Evolutionary conservation across 2,329 filamentous ascomycete genomes (phyloP).

Genomic region (Zymoseptoria brevis): DNA sequence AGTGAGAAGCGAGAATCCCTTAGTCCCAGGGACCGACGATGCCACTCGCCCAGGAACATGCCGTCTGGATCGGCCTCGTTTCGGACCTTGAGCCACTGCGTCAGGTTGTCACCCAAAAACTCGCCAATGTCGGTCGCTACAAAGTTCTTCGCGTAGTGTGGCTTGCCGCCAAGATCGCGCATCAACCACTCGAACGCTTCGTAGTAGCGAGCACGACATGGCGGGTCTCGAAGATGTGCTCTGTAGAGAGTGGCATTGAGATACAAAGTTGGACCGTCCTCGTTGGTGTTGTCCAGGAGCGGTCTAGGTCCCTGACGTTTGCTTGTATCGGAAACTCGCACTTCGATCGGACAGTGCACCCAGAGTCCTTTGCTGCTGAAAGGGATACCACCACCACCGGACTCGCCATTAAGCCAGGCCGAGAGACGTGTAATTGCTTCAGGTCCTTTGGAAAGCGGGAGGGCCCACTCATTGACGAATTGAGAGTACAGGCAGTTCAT

Average conservation of each 20-base stretch:
- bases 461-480: conserved; percentile 96
- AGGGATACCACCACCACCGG: conserved; percentile 63
- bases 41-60: conserved; percentile 88
- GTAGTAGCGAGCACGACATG: conserved; percentile 70
- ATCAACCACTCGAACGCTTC: conserved; percentile 86
- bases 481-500: conserved; percentile 99
- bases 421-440: conserved; percentile 77
- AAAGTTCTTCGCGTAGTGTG: conserved; percentile 95
- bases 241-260: conserved; percentile 86
- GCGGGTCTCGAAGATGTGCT: conserved; percentile 69
- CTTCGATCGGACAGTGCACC: conserved; percentile 85
- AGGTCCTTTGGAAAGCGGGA: conserved; percentile 76
- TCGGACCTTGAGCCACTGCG: conserved; percentile 60
- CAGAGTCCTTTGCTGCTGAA: conserved; percentile 72
- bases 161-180: conserved; percentile 71
- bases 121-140: conserved; percentile 50
- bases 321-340: conserved; percentile 70
- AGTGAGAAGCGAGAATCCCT: conserved; percentile 29
- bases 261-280: conserved; percentile 68
- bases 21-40: conserved; percentile 58
- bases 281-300: conserved; percentile 64
- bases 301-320: conserved; percentile 44
- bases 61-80: conserved; percentile 68
- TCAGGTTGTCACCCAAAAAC: conserved; percentile 62
- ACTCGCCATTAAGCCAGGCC: conserved; percentile 74